Base-by-base conservation (phyloP, 805 yeast genomes). In the Kuraishia cidri region DNA sequence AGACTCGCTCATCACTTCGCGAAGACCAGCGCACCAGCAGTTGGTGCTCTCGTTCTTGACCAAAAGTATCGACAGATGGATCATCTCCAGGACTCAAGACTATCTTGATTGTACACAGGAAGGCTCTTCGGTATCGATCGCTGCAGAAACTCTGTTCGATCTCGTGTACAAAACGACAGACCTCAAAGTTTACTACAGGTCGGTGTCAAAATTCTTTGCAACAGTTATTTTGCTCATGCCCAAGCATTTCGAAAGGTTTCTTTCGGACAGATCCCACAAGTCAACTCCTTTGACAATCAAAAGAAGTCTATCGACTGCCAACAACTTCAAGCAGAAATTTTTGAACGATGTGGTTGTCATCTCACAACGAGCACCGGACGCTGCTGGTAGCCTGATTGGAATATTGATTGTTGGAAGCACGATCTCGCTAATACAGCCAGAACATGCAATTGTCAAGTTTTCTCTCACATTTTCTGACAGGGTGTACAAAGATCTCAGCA, bases 1-100 rank as follows among this genome's bases (percentile, higher is more conserved):
- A 37, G 50, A 50, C 10, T 37, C 68, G 11, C 39, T 65, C 1
- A 51, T 52, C 10, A 37, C 57, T 3, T 49, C 66, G 12, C 62
- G 58, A 37, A 64, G 64, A 40, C 59, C 65, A 3, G 52, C 69
- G 1, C 74, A 70, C 38, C 66, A 65, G 33, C 64, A 62, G 38
- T 35, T 71, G 14, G 38, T 72, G 6, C 52, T 71, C 28, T 53
- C 60, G 26, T 72, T 62, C 37, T 57, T 73, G 29, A 46, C 72
- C n/a, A 62, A 64, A 31, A 50, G 72, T 3, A 40, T 73, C 6
- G 53, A 58, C 37, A 51, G 57, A 26, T 76, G 82, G 81, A 56
- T 69, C 3, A 45, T 64, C 34, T 58, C 72, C 9, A 57, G 73
- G 39, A 69, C 78, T 0, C 34, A 42, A 4, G 75, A 73, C 32